Percentiles rank a stretch among this genome's conserved stretches.
These are phyloP conservation scores for Tetradesmus lagerheimii DNA, from an alignment of 139 green algal genomes.

Conservation along the genomic window DNA sequence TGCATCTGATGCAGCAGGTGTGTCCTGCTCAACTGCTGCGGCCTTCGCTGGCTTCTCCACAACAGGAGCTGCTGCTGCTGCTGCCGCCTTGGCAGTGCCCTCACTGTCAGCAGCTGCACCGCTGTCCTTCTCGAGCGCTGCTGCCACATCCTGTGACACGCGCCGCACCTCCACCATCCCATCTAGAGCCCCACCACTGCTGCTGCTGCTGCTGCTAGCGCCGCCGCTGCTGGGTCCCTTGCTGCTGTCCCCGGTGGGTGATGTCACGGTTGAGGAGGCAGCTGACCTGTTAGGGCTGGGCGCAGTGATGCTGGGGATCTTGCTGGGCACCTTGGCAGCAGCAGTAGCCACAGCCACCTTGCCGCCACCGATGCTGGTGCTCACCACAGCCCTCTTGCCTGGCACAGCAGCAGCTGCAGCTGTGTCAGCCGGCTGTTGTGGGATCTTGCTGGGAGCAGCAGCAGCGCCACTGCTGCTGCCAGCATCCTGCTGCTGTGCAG, in stretches of 20 bases:
- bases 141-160: not conserved
- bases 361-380: not conserved
- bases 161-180: not conserved
- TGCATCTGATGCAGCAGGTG: not conserved
- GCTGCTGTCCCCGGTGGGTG: not conserved
- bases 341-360: not conserved
- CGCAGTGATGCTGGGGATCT: conserved; percentile 17
- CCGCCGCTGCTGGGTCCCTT: not conserved
- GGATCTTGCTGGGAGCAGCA: conserved; percentile 1
- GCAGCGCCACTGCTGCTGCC: not conserved
- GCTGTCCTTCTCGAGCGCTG: not conserved
- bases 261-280: not conserved
- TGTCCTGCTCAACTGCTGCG: not conserved
- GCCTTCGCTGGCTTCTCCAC: not conserved
- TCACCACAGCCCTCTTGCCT: not conserved
- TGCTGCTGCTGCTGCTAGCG: conserved; percentile 3
- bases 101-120: not conserved
- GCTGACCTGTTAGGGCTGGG: not conserved
- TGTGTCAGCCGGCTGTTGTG: not conserved
- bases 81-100: not conserved
- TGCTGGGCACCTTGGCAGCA: not conserved
- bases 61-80: not conserved
- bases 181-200: not conserved
- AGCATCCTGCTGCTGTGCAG: not conserved
- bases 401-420: not conserved